Evolutionary conservation across 2,329 filamentous ascomycete species (phyloP).

Genomic region (Saccharata proteae): DNA sequence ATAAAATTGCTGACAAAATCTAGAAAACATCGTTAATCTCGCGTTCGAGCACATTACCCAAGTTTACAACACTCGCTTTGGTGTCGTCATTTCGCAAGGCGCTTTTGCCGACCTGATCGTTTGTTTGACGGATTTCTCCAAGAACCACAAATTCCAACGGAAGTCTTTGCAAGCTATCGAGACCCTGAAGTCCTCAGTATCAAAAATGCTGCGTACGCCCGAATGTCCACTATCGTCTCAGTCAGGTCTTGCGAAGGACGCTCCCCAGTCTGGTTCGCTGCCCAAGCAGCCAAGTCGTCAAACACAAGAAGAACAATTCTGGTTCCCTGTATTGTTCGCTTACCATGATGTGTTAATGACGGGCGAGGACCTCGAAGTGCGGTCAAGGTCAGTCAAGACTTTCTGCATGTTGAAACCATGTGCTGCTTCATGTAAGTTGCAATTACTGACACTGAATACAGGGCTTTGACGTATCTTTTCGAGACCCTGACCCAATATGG

Average conservation of each 20-base stretch:
- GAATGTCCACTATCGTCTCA: slow-evolving; percentile 81
- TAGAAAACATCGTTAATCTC: slow-evolving; percentile 87
- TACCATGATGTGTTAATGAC: slow-evolving; percentile 99
- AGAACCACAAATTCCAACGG: slow-evolving; percentile 97
- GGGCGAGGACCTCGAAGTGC: slow-evolving; percentile 92
- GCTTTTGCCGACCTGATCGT: slow-evolving; percentile 95
- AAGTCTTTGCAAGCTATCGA: slow-evolving; percentile 96
- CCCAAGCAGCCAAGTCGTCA: slow-evolving; percentile 60
- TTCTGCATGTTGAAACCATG: background rate
- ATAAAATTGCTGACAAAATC: slow-evolving; percentile 9
- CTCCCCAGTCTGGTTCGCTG: slow-evolving; percentile 37
- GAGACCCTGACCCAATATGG: slow-evolving; percentile 85
- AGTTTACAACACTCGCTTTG: slow-evolving; percentile 91
- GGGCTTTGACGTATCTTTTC: slow-evolving; percentile 90
- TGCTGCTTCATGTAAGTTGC: background rate
- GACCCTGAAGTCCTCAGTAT: slow-evolving; percentile 82
- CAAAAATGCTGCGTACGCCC: slow-evolving; percentile 87
- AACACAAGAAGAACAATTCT: slow-evolving; percentile 91
- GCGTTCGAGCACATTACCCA: slow-evolving; percentile 95
- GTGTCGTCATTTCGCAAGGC: slow-evolving; percentile 89
- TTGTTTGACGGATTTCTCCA: slow-evolving; percentile 95
- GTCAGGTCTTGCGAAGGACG: slow-evolving; percentile 37
- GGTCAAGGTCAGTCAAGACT: slow-evolving; percentile 43
- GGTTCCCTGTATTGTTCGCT: slow-evolving; percentile 95
- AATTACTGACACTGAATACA: slow-evolving; percentile 10